phyloP scores from a whole-genome alignment of 495 filamentous ascomycete genomes.

The Aspergillus biplanus region DNA sequence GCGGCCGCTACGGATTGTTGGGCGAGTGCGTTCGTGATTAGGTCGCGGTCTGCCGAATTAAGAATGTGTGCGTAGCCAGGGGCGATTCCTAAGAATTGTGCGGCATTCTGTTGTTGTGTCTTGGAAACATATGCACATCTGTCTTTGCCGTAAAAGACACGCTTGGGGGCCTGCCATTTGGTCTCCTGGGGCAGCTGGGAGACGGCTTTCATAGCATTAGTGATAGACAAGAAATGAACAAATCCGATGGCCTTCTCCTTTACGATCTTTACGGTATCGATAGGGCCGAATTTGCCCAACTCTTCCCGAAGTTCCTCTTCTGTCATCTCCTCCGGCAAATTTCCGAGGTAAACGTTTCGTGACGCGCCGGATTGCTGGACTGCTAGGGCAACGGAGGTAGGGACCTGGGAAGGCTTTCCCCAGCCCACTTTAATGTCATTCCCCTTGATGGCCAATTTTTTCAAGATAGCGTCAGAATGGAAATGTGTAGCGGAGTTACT shows the following conservation, averaged over 20 bases:
- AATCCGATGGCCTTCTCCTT: constrained; percentile 98
- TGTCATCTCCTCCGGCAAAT: constrained; percentile 83
- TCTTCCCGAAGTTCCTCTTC: constrained; percentile 96
- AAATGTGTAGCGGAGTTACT: constrained; percentile 97
- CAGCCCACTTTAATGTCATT: constrained; percentile 99
- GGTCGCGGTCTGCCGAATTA: constrained; percentile 90
- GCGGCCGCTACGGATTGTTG: constrained; percentile 97
- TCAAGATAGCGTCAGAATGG: constrained; percentile 98
- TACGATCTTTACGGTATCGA: constrained; percentile 97
- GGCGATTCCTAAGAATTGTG: constrained; percentile 95
- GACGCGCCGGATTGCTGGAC: constrained; percentile 98
- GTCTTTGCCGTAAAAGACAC: constrained; percentile 98
- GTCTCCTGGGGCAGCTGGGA: constrained; percentile 92
- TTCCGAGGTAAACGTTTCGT: constrained; percentile 97
- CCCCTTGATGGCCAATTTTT: constrained; percentile 96
- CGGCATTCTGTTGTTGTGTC: constrained; percentile 98
- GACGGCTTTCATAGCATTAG: constrained; percentile 99
- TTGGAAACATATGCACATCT: constrained; percentile 98
- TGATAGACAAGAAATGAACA: constrained; percentile 95
- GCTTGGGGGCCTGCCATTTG: constrained; percentile 93
- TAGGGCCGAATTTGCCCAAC: constrained; percentile 91
- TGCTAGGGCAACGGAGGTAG: constrained; percentile 92
- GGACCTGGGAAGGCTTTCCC: constrained; percentile 98
- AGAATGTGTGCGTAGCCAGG: constrained; percentile 97
- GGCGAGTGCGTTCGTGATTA: constrained; percentile 93